Percentiles rank a stretch among this genome's conserved stretches.
These are phyloP conservation scores for Candida suzukii DNA, from an alignment of 805 yeast species.

Conservation along the genomic window DNA sequence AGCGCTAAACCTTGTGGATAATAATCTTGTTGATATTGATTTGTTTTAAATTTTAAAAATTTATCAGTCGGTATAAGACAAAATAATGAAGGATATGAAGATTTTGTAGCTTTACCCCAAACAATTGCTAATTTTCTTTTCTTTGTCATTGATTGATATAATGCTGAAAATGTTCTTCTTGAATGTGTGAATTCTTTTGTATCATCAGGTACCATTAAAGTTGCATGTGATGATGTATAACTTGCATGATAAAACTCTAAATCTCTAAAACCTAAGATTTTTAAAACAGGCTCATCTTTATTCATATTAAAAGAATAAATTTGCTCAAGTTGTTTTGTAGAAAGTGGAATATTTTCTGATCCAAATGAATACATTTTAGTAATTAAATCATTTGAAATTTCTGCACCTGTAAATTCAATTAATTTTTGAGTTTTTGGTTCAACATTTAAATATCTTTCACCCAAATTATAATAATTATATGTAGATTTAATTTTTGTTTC, in stretches of 20 bases:
- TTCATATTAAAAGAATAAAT: constrained; percentile 25
- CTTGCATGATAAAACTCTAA: constrained; percentile 37
- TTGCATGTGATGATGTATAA: constrained; percentile 46
- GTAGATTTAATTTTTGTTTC: constrained; percentile 46
- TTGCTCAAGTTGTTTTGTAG: constrained; percentile 28
- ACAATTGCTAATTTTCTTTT: constrained; percentile 54
- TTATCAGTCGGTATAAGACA: constrained; percentile 50
- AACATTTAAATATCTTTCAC: constrained; percentile 45
- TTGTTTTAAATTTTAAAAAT: constrained; percentile 9
- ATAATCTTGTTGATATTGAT: constrained; percentile 1
- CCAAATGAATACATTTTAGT: constrained; percentile 39
- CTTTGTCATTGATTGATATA: constrained; percentile 53
- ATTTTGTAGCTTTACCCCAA: constrained; percentile 58
- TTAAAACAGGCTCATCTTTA: constrained; percentile 38
- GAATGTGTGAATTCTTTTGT: constrained; percentile 57
- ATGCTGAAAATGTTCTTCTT: constrained; percentile 53
- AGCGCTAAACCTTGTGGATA: constrained; percentile 70
- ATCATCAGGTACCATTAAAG: constrained; percentile 61
- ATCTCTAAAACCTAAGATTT: constrained; percentile 61
- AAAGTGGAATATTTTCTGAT: constrained; percentile 33
- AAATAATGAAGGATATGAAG: constrained; percentile 49
- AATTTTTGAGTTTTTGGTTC: constrained; percentile 35
- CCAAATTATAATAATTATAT: constrained; percentile 46
- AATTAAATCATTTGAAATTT: constrained; percentile 23
- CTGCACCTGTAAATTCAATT: constrained; percentile 37